Percentiles rank a stretch among this genome's conserved stretches.
Conservation (phyloP, 352 stramenopile species). For the Thraustochytrium striatum region DNA sequence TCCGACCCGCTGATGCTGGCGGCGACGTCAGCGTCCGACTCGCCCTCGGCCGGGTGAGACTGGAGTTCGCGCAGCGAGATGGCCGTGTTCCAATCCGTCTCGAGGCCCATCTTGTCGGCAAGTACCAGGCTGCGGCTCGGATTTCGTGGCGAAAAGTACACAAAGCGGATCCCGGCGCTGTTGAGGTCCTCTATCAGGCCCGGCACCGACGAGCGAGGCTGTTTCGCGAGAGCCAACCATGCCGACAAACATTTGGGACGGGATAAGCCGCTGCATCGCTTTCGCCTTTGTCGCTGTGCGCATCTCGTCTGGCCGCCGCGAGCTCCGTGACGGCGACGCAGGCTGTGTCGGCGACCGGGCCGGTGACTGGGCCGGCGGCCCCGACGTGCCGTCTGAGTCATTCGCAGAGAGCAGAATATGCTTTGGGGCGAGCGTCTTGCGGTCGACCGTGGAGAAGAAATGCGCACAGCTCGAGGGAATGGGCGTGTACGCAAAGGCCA, state of each 20-base stretch:
- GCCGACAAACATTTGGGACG: conserved; percentile 31
- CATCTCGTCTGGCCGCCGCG: too few species aligned
- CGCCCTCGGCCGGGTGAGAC: neutral
- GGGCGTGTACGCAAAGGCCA: conserved; percentile 48
- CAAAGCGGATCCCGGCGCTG: conserved; percentile 89
- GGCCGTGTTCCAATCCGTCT: conserved; percentile 97
- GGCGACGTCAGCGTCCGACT: neutral
- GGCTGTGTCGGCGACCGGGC: too few species aligned
- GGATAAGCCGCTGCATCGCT: neutral
- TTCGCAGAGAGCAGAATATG: neutral
- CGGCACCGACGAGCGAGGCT: conserved; percentile 60
- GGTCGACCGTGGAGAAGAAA: too few species aligned
- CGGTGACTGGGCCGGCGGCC: too few species aligned
- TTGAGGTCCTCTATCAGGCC: conserved; percentile 90
- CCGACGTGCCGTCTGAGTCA: too few species aligned
- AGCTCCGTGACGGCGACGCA: too few species aligned
- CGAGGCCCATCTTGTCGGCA: conserved; percentile 96
- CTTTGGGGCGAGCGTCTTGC: neutral
- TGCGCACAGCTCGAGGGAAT: conserved; percentile 24
- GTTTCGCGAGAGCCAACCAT: conserved; percentile 42
- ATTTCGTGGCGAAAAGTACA: conserved; percentile 99
- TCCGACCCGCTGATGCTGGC: neutral
- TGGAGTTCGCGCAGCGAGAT: conserved; percentile 81
- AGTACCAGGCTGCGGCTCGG: conserved; percentile 94
- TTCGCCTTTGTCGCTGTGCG: too few species aligned